Percentiles rank a stretch among this genome's conserved stretches.
These are phyloP conservation scores for Mallotus nudiflorus DNA, from an alignment of 345 rosid genomes.

Conservation along the genomic window DNA sequence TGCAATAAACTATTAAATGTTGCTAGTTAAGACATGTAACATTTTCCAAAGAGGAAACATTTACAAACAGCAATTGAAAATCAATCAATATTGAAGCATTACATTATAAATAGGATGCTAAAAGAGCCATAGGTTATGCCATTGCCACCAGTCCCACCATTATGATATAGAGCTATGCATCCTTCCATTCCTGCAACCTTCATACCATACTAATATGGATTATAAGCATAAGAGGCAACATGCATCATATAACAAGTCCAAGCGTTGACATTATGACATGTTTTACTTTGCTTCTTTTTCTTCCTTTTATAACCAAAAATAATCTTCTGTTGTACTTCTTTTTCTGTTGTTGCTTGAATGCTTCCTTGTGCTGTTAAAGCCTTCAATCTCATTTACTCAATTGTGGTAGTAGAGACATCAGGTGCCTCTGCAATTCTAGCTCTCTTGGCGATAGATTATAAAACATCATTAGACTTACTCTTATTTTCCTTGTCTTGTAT, in stretches of 20 bases:
- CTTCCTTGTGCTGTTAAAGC: not conserved
- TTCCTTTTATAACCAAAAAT: constrained; percentile 32
- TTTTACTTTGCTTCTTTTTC: constrained; percentile 65
- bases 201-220: constrained; percentile 70
- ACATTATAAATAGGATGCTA: too few relatives aligned
- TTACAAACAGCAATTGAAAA: too few relatives aligned
- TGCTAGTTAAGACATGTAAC: too few relatives aligned
- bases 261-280: constrained; percentile 50
- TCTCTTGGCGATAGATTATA: constrained; percentile 31
- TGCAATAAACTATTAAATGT: too few relatives aligned
- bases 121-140: constrained; percentile 41
- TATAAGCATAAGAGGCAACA: constrained; percentile 55
- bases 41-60: too few relatives aligned
- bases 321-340: constrained; percentile 33
- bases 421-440: constrained; percentile 33
- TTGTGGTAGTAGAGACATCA: constrained; percentile 25
- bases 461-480: not conserved
- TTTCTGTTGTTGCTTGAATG: not conserved
- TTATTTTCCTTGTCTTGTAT: constrained; percentile 37
- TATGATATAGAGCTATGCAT: constrained; percentile 44
- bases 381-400: not conserved
- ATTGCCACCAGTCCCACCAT: constrained; percentile 44
- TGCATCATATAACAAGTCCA: constrained; percentile 86
- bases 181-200: constrained; percentile 70
- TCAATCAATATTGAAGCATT: too few relatives aligned